Base-by-base conservation (phyloP, 2,329 filamentous ascomycete species). In the Fusarium proliferatum region DNA sequence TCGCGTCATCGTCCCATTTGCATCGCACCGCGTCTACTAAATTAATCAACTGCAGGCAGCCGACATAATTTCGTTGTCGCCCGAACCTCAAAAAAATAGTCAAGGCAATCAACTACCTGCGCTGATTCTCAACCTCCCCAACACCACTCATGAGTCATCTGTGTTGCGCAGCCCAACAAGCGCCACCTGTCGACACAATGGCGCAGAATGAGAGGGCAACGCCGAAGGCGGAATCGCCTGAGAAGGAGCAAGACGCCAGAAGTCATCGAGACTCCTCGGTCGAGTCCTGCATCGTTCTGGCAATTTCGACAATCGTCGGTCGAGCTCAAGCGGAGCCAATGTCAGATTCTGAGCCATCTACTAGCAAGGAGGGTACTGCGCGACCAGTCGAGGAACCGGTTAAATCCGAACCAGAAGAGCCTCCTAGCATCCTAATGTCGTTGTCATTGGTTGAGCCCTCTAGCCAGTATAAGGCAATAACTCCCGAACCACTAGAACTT, bases 1-100 rank as follows among this genome's bases (percentile, higher is more conserved):
- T 51, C 48, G 48, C 48, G 48, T 51, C 48, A 34, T 51, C 48
- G 30, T 51, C 21, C 30, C 48, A 34, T 34, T 51, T 34, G 30
- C 12, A 34, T 34, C 30, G 11, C 48, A 33, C 11, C 48, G 48
- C 30, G 48, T 51, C 30, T 23, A 13, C n/a, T 51, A 4, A 19
- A 34, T 19, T 19, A 2, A 51, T 51, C 30, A 19, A 19, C 30
- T 51, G n/a, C 30, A 51, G 48, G 4, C 48, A 34, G 11, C 48
- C 30, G 12, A 51, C 48, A 12, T 51, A 34, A 13, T 30, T 8
- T 4, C 26, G 6, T 30, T 30, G 45, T 30, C 19, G 45, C 19
- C 9, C 13, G 9, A 5, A 5, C 6, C 26, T 15, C 6, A 16
- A 30, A 6, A 19, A 3, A 49, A 3, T 5, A 12, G 16, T 19